Evolutionary conservation across 352 stramenopile species (phyloP).

Genomic region (Pilasporangium apinafurcum): DNA sequence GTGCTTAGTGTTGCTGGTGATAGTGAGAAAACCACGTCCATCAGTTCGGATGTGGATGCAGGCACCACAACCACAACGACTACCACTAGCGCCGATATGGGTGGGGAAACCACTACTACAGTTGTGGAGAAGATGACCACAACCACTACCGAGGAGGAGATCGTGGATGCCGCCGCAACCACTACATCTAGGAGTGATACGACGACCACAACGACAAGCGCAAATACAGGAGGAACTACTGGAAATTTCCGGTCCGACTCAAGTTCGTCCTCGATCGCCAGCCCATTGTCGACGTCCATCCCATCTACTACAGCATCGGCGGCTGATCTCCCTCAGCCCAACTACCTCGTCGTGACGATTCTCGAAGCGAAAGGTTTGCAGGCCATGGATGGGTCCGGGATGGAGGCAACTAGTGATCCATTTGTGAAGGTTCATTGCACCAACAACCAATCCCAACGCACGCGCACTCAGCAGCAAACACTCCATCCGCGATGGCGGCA

Average conservation of each 20-base stretch:
- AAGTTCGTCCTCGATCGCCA: constrained; percentile 1
- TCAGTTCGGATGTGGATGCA: too few species aligned
- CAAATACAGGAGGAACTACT: too few species aligned
- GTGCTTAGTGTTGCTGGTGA: too few species aligned
- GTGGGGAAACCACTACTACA: too few species aligned
- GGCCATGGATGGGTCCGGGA: constrained; percentile 45
- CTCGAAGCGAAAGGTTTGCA: constrained; percentile 49
- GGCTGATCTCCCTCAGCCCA: constrained; percentile 12
- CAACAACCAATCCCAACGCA: constrained; percentile 51
- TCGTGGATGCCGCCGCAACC: too few species aligned
- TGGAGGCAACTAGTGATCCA: constrained; percentile 57
- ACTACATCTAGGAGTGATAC: too few species aligned
- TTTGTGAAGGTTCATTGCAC: constrained; percentile 53
- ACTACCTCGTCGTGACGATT: constrained; percentile 65
- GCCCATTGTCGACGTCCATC: background rate
- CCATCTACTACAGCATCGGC: background rate
- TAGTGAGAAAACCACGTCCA: too few species aligned
- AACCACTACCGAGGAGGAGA: too few species aligned
- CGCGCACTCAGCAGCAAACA: constrained; percentile 56
- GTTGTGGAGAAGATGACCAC: too few species aligned
- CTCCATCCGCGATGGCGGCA: constrained; percentile 62
- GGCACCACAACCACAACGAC: too few species aligned
- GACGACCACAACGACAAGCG: constrained; percentile 3
- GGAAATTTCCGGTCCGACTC: too few species aligned
- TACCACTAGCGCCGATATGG: too few species aligned